Evolutionary conservation across 1,139 yeast species (phyloP), one percentile per base, ranked within the genome.

Genomic region (Debaryomycetaceae sp.): DNA sequence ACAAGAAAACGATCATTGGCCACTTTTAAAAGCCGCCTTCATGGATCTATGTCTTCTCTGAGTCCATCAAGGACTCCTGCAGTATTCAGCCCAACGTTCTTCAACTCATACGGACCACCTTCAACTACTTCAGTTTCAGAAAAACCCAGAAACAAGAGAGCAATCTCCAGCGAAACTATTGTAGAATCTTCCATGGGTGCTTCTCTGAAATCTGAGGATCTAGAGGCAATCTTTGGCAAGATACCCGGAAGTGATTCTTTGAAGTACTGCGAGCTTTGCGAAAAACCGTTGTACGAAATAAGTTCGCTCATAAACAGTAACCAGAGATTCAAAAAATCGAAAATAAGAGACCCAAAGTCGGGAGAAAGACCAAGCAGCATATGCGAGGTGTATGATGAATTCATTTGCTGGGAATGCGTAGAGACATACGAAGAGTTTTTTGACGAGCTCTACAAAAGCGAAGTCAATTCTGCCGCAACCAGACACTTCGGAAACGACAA

Each of bases 321-420:
- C 38, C 44, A 53, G 34, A 50, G 48, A 41, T 46, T 42, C 28
- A 47, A 48, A 35, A 43, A 36, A 38, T 26, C 41, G 26, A 31
- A 30, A 31, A 35, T 14, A 31, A 33, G 13, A 30, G 33, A 15
- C 42, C 68, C 5, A 52, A 56, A 9, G 68, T 50, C 41, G 15
- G 8, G 13, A 15, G 28, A 19, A n/a, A 11, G 26, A 22, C 26
- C 2, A 11, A 29, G 33, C 8, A 18, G 28, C 29, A 44, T 50
- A 19, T 42, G 44, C 31, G 44, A 50, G 36, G 41, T 49, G 9
- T 69, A 63, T 48, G 66, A 66, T 29, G 87, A 82, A 47, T 77
- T 83, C 47, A 81, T 83, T 1, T 83, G 91, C 52, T 75, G 78
- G 39, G 76, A 74, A 41, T 83, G 91, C 50, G 75, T 81, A 9